A percentile compares a stretch with the other conserved stretches of the same genome.
These are phyloP conservation scores for Malus asiatica DNA, from an alignment of 306 rosid genomes.

Conservation along the genomic window DNA sequence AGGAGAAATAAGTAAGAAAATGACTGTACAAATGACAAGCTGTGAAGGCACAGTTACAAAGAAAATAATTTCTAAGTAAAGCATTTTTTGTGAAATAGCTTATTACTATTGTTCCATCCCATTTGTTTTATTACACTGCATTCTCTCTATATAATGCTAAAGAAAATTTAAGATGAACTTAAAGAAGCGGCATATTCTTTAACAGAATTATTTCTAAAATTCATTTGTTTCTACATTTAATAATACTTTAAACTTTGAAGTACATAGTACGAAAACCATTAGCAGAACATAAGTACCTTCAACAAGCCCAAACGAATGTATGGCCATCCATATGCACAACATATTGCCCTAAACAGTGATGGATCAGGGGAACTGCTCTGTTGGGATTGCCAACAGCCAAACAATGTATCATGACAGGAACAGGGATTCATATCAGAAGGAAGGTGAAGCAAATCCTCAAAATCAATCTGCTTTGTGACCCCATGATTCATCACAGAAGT, in stretches of 20 bases:
- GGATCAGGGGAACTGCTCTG: slow-evolving; percentile 39
- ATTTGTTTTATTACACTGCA: not conserved
- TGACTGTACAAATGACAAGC: not conserved
- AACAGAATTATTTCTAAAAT: not conserved
- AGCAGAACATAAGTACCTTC: slow-evolving; percentile 45
- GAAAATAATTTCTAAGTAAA: not conserved
- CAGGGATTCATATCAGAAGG: slow-evolving; percentile 67
- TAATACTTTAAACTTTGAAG: slow-evolving; percentile 2
- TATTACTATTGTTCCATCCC: not conserved
- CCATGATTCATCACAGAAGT: slow-evolving; percentile 66
- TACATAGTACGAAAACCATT: slow-evolving; percentile 8
- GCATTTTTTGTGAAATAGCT: not conserved
- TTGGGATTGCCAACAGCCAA: slow-evolving; percentile 63
- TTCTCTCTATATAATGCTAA: not conserved
- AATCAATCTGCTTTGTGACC: slow-evolving; percentile 64
- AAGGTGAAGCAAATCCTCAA: slow-evolving; percentile 64
- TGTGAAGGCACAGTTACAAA: not conserved
- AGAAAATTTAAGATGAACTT: not conserved
- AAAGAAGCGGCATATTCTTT: not conserved
- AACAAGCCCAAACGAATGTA: slow-evolving; percentile 70
- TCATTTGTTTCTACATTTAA: not conserved
- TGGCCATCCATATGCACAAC: slow-evolving; percentile 92
- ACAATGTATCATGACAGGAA: slow-evolving; percentile 55
- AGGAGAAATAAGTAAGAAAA: not conserved
- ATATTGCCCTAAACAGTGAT: slow-evolving; percentile 69